Percentiles rank a stretch among this genome's conserved stretches.
Conservation (phyloP, 495 filamentous ascomycete species). For the Mycothermus thermophilus region DNA sequence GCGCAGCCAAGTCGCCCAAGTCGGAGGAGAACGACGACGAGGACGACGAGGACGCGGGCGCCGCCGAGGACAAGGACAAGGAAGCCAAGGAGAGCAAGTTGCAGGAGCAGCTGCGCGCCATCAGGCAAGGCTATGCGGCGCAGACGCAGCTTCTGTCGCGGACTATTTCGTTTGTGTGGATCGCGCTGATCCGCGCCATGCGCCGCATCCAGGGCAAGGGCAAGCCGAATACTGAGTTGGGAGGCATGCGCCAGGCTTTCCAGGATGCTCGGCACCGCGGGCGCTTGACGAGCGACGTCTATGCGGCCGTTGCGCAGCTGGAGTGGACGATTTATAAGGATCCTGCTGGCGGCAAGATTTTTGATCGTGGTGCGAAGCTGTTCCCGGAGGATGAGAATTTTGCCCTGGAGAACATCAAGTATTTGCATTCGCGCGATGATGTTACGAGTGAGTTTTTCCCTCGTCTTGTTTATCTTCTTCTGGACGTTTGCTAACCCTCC, state of each 20-base stretch:
- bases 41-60: slow-evolving; percentile 52
- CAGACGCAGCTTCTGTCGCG: slow-evolving; percentile 61
- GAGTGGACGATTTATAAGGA: slow-evolving; percentile 96
- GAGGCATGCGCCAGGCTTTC: slow-evolving; percentile 75
- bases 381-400: slow-evolving; percentile 88
- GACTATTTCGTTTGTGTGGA: slow-evolving; percentile 82
- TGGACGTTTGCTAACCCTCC: background rate
- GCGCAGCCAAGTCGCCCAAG: slow-evolving; percentile 5
- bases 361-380: slow-evolving; percentile 80
- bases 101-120: slow-evolving; percentile 51
- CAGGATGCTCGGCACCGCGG: slow-evolving; percentile 73
- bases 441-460: slow-evolving; percentile 60
- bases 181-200: slow-evolving; percentile 85
- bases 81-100: slow-evolving; percentile 41
- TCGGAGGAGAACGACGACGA: slow-evolving; percentile 33
- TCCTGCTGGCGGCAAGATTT: slow-evolving; percentile 78
- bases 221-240: slow-evolving; percentile 41
- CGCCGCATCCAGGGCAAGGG: slow-evolving; percentile 90
- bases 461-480: background rate
- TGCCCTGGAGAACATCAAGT: slow-evolving; percentile 86
- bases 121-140: slow-evolving; percentile 53
- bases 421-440: slow-evolving; percentile 80
- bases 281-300: slow-evolving; percentile 82
- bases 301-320: slow-evolving; percentile 79
- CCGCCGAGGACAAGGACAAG: slow-evolving; percentile 41